phyloP scores from a whole-genome alignment of 176 grass and related monocot genomes.

The Hordeum vulgare region DNA sequence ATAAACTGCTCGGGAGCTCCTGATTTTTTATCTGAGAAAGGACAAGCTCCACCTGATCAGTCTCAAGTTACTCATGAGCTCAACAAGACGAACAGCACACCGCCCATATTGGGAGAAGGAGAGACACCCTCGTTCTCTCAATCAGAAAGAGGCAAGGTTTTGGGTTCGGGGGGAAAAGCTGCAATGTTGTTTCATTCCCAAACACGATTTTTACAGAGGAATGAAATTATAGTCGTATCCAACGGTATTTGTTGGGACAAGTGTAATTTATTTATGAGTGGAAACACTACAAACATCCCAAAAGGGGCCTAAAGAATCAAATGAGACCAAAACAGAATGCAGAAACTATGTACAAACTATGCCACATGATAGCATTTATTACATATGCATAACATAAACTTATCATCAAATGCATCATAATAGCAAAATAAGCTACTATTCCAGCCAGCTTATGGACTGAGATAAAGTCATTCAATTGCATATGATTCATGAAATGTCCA shows the following conservation, averaged over 20 bases:
- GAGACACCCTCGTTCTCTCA: no score
- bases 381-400: not conserved
- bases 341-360: not conserved
- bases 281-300: not conserved
- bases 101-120: not conserved
- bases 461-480: not conserved
- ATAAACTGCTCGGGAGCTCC: no score
- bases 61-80: no score
- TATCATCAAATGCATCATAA: not conserved
- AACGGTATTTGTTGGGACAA: not conserved
- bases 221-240: not conserved
- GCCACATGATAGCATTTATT: not conserved
- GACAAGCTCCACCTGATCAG: no score
- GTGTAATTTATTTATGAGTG: not conserved
- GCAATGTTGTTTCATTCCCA: not conserved
- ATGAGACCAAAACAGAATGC: not conserved
- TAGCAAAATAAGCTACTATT: constrained; percentile 1
- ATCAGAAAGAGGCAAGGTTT: not conserved
- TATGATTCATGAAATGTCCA: not conserved
- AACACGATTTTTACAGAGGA: not conserved
- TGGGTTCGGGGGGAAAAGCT: not conserved
- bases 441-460: not conserved
- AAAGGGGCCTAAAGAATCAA: not conserved
- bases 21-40: no score
- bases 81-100: no score